phyloP scores from a whole-genome alignment of 192 early-diverging fungal genomes.

The Phlyctochytrium bullatum region DNA sequence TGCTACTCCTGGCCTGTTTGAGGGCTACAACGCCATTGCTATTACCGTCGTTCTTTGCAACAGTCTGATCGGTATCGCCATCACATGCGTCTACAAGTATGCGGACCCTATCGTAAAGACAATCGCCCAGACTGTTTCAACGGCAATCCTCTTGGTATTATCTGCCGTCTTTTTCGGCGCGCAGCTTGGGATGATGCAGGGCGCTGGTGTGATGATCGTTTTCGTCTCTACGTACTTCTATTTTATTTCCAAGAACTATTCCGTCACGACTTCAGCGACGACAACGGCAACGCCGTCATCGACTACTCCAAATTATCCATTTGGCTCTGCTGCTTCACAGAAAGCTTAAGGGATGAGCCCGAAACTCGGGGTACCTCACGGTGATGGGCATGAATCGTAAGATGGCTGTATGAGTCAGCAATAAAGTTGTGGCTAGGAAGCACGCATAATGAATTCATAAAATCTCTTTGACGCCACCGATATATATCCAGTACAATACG shows the following conservation, averaged over 20 bases:
- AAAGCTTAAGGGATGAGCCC: too few species aligned
- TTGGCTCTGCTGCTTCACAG: too few species aligned
- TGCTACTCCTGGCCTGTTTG: constrained; percentile 5
- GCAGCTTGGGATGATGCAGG: not conserved
- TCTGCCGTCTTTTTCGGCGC: constrained; percentile 12
- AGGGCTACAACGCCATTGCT: constrained; percentile 9
- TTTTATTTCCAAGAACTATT: not conserved
- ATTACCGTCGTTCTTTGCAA: constrained; percentile 13
- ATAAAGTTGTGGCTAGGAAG: too few species aligned
- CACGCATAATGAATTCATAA: too few species aligned
- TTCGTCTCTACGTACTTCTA: constrained; percentile 15
- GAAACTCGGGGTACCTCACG: too few species aligned
- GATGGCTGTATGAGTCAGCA: too few species aligned
- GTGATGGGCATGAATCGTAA: too few species aligned
- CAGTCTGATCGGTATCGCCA: constrained; percentile 17
- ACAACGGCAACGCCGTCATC: too few species aligned
- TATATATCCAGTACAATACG: too few species aligned
- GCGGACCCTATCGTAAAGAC: constrained; percentile 19
- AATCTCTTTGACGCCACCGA: too few species aligned
- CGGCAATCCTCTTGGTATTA: constrained; percentile 9
- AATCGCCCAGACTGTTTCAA: constrained; percentile 10
- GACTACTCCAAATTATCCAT: too few species aligned
- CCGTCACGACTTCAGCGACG: too few species aligned
- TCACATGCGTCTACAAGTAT: constrained; percentile 26
- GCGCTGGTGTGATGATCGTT: constrained; percentile 2